A percentile compares a stretch with the other conserved stretches of the same genome.
These are phyloP conservation scores for Oryza rufipogon DNA, from an alignment of 176 grass and related monocot species.

Conservation along the genomic window DNA sequence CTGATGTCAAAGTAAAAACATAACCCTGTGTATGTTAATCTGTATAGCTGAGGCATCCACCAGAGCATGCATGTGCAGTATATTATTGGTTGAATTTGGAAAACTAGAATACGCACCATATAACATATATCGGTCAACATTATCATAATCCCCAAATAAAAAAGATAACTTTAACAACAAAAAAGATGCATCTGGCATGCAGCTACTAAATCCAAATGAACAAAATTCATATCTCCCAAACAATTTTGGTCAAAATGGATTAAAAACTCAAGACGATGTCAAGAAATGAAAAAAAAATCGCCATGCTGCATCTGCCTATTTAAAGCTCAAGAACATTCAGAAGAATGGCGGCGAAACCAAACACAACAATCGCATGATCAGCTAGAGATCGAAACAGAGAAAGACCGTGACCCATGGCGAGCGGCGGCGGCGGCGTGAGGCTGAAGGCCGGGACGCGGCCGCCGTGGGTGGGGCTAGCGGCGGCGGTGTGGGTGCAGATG, in stretches of 20 bases:
- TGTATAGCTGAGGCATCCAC: too few species aligned
- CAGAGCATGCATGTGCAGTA: neutral
- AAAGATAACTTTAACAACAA: neutral
- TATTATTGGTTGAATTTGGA: neutral
- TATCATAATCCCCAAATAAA: neutral
- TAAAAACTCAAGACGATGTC: neutral
- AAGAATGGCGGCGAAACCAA: neutral
- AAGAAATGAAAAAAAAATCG: neutral
- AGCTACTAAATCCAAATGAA: neutral
- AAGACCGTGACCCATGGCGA: constrained; percentile 2
- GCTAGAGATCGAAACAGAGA: neutral
- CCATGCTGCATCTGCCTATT: neutral
- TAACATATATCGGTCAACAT: neutral
- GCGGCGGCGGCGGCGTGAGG: constrained; percentile 2
- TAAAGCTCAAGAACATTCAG: neutral
- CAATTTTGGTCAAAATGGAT: neutral
- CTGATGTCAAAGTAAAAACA: too few species aligned
- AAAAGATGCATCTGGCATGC: neutral
- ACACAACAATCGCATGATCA: too few species aligned
- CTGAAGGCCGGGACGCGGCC: constrained; percentile 65
- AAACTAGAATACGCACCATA: neutral
- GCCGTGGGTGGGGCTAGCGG: constrained; percentile 72
- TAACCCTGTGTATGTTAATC: too few species aligned
- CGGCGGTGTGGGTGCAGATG: constrained; percentile 72
- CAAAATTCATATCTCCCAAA: neutral